These are phyloP conservation scores for Choanephora cucurbitarum DNA, from an alignment of 371 early-diverging fungal species.

Conservation along the genomic window DNA sequence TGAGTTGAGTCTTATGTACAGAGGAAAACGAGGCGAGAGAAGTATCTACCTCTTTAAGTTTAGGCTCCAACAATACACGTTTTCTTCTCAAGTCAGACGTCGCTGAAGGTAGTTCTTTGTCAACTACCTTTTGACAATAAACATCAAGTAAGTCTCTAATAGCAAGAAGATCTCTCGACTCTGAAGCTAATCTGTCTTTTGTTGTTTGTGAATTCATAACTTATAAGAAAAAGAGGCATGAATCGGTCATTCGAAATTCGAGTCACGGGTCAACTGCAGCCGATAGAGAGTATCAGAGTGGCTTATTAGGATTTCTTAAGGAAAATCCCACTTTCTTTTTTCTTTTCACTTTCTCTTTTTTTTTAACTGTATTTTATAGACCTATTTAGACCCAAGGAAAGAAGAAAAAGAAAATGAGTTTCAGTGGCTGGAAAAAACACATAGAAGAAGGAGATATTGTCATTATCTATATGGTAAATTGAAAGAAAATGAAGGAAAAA, in stretches of 20 bases:
- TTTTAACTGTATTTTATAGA: too few relatives aligned
- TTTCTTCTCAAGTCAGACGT: background rate
- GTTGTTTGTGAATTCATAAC: background rate
- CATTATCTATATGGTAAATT: constrained; percentile 57
- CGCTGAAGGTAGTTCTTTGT: background rate
- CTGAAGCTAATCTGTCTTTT: background rate
- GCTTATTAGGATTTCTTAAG: constrained; percentile 1
- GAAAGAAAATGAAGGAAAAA: background rate
- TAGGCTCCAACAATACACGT: background rate
- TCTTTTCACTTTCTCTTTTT: background rate
- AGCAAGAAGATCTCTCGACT: background rate
- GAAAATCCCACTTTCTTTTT: constrained; percentile 3
- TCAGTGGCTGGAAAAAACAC: constrained; percentile 50
- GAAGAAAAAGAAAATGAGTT: constrained; percentile 34
- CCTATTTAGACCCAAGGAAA: too few relatives aligned
- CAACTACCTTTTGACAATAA: background rate
- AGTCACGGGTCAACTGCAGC: constrained; percentile 1
- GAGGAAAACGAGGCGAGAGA: background rate
- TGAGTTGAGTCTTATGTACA: too few relatives aligned
- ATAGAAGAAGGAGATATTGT: constrained; percentile 68
- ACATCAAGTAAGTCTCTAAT: background rate
- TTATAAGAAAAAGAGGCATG: constrained; percentile 3
- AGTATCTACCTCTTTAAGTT: background rate
- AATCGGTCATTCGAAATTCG: background rate
- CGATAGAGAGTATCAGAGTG: background rate